A percentile compares a stretch with the other conserved stretches of the same genome.
These are phyloP conservation scores for Cordyceps pruinosa DNA, from an alignment of 2,329 filamentous ascomycete species.

Conservation along the genomic window DNA sequence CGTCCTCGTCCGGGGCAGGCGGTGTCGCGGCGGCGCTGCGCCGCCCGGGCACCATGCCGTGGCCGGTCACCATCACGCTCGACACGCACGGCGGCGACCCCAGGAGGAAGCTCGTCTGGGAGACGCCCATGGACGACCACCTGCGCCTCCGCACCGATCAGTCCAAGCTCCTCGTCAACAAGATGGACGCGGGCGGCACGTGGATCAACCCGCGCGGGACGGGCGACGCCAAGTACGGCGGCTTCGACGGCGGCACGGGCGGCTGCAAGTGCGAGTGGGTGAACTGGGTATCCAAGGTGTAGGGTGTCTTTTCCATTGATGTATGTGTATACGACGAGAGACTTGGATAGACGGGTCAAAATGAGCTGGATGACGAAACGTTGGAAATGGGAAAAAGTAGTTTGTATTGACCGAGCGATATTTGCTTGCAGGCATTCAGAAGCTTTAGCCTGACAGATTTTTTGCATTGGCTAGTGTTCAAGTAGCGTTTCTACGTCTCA, in stretches of 20 bases:
- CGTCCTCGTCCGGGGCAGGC: too few relatives aligned
- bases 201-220: conserved; percentile 45
- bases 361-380: neutral
- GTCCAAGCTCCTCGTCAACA: conserved; percentile 40
- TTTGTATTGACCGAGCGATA: neutral
- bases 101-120: conserved; percentile 46
- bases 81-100: conserved; percentile 57
- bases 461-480: neutral
- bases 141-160: conserved; percentile 38
- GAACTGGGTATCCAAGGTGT: conserved; percentile 39
- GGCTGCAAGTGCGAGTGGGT: conserved; percentile 57
- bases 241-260: conserved; percentile 56
- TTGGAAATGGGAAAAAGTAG: neutral
- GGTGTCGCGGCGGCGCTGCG: conserved; percentile 24
- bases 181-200: conserved; percentile 43
- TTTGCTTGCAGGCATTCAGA: neutral
- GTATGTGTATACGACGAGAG: neutral
- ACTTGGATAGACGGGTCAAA: neutral
- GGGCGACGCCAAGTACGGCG: conserved; percentile 44
- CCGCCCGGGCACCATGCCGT: conserved; percentile 55
- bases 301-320: too few relatives aligned
- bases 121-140: conserved; percentile 42
- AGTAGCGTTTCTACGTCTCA: neutral
- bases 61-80: conserved; percentile 53
- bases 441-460: neutral